Evolutionary conservation across 2,329 filamentous ascomycete species (phyloP).

Genomic region (Alternaria sp.): DNA sequence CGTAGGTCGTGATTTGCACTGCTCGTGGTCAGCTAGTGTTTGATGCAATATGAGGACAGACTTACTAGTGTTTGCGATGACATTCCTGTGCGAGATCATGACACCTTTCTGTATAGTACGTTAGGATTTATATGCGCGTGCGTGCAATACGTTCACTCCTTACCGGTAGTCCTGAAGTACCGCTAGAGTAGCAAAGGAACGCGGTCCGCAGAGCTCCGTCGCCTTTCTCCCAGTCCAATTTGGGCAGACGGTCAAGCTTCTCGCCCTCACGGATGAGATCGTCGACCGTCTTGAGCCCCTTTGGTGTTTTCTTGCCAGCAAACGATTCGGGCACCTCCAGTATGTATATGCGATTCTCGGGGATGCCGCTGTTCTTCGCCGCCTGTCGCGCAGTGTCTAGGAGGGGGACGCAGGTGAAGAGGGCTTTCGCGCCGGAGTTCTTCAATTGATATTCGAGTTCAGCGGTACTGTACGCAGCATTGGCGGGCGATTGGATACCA

Average conservation of each 20-base stretch:
- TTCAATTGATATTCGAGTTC: conserved; percentile 77
- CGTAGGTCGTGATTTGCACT: conserved; percentile 65
- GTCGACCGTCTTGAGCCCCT: conserved; percentile 67
- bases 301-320: conserved; percentile 55
- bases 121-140: conserved; percentile 8
- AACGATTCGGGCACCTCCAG: conserved; percentile 68
- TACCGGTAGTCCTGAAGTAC: conserved; percentile 79
- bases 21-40: conserved; percentile 4
- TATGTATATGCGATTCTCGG: conserved; percentile 70
- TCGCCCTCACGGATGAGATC: conserved; percentile 69
- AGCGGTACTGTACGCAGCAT: conserved; percentile 72
- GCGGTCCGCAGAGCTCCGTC: conserved; percentile 72
- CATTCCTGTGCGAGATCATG: conserved; percentile 80
- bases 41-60: neutral
- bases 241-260: conserved; percentile 60
- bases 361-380: conserved; percentile 67
- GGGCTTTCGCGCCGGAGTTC: conserved; percentile 70
- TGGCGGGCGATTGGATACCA: conserved; percentile 77
- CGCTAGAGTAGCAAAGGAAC: conserved; percentile 81
- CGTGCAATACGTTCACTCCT: conserved; percentile 23
- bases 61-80: conserved; percentile 71
- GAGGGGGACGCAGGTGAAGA: conserved; percentile 75
- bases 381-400: conserved; percentile 69
- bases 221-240: conserved; percentile 66
- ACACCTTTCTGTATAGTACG: conserved; percentile 70